Evolutionary conservation across 2,329 filamentous ascomycete species (phyloP), one percentile per base, ranked within the genome.

Genomic region (Pezicula neosporulosa): DNA sequence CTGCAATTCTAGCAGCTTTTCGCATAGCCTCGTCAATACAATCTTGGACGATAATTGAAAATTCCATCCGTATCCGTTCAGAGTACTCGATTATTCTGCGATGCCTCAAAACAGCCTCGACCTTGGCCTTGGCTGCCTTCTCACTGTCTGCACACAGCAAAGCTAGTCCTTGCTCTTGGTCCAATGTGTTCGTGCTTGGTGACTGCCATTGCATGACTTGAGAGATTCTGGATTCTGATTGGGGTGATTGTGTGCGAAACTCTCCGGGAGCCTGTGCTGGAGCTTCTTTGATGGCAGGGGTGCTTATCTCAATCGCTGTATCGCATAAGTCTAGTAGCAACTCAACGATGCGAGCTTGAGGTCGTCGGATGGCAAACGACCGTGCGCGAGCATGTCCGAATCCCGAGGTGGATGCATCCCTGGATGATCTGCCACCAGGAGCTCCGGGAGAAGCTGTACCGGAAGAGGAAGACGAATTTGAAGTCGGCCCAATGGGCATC

Each of bases 151-250:
- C 81, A 66, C 91, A 96, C n/a, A 99, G 74, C 24, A 91, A 70
- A 36, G 90, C 87, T 21, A 99, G 75, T 0, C 94, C 94, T 64
- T 95, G 89, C 66, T 97, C 93, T 66, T 97, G 91, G 56, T 99
- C 94, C 15, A 96, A 72, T 0, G 91, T 94, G 63, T 93, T 93
- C 46, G 87, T 88, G 62, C 90, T 92, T 1, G 94, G 94, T 5
- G 93, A 96, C 64, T 96, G 91, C 94, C 95, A 99, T 67, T 97
- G 91, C 59, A 95, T 70, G 6, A 99, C 92, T 68, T 99, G 94
- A 1, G 89, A 89, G 60, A 97, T 95, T 30, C 93, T 86, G 41
- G 90, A 94, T 67, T 99, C 94, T 0, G 95, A 99, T 65, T 97
- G 90, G 0, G 94, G 94, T 4, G 94, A 99, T 66, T 97, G 89